Evolutionary conservation across 768 basidiomycete species (phyloP), one percentile per base, ranked within the genome.

Genomic region (Leccinum subtestaceum): DNA sequence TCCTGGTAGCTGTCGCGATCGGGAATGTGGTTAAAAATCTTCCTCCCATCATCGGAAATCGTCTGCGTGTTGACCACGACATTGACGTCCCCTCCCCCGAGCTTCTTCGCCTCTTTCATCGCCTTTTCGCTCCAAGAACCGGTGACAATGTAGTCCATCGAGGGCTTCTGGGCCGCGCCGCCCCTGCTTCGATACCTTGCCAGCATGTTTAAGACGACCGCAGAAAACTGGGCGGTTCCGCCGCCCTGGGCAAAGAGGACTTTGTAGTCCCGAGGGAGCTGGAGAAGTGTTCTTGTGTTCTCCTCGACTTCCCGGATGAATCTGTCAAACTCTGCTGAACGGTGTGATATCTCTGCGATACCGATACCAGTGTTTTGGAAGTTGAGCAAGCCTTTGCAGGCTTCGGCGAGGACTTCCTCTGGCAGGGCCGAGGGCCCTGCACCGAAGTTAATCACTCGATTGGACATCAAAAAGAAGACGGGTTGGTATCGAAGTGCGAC

Each of bases 231-330:
- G 27, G 80, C 84, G 1, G 91, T 87, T 13, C 93, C 97, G 31
- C 97, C 97, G 46, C 97, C 97, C 75, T 98, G 95, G 38, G 93
- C 84, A 79, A 98, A 95, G 36, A 99, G 82, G 67, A 99, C 82
- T 52, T 81, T 77, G 77, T 98, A 95, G 10, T 88, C 89, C 43
- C 82, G 70, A 9, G 97, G 96, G 34, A 99, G 86, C 15, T 81
- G 75, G 59, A 98, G 87, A 67, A 95, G 88, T 13, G 75, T 76
- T 58, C 93, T 85, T 61, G 94, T 84, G 68, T 85, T 83, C 38
- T 76, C 71, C 74, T 88, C 85, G 67, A 88, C 77, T 52, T 78
- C 72, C 57, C 78, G 75, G 63, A 95, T 73, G 74, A 88, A 89
- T 21, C 81, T 78, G 54, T 81, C 80, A 73, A 98, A 98, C 63